Base-by-base conservation (phyloP, 2,329 filamentous ascomycete species). In the Neopestalotiopsis sp. region DNA sequence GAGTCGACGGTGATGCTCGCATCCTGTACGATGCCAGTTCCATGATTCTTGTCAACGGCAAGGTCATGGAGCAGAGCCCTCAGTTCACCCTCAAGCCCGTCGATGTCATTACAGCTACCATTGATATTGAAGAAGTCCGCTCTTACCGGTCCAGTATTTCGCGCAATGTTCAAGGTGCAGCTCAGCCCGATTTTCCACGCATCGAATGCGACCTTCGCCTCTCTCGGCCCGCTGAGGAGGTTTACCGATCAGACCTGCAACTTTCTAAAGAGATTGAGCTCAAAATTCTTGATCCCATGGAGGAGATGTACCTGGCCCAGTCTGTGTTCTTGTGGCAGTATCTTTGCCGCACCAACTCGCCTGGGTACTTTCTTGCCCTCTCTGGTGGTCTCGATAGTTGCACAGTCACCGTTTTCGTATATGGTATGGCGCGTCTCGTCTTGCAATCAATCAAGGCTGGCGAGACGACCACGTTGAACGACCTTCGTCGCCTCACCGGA, bases 211-310 rank as follows among this genome's bases (percentile, higher is more conserved):
- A 62, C 34, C 24, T 62, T 9, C 59, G 59, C 30, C 34, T 62
- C 14, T 38, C 59, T 20, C 59, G 59, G 17, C 59, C 59, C 30
- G 59, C 34, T 14, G 59, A 62, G 10, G 59, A 62, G 24, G n/a
- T 62, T 24, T 62, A 38, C 20, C 34, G 24, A 4, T 62, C 59
- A 34, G 34, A 40, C 34, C 32, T 62, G 32, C 30, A 62, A 17
- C 57, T 34, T 10, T 59, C 57, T 7, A 24, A 24, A 7, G 24
- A 59, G 30, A 59, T 59, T 59, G 57, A 59, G 30, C 30, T 59
- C 24, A 59, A 59, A 24, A 59, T 59, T 59, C 57, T 59, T 30
- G 57, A 59, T 34, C 57, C 57, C 57, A 59, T 59, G 57, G 57
- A 59, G 57, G 57, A 59, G 9, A 59, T 59, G 57, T 28, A 59